Base-by-base conservation (phyloP, 345 rosid species). In the Camelina sativa region DNA sequence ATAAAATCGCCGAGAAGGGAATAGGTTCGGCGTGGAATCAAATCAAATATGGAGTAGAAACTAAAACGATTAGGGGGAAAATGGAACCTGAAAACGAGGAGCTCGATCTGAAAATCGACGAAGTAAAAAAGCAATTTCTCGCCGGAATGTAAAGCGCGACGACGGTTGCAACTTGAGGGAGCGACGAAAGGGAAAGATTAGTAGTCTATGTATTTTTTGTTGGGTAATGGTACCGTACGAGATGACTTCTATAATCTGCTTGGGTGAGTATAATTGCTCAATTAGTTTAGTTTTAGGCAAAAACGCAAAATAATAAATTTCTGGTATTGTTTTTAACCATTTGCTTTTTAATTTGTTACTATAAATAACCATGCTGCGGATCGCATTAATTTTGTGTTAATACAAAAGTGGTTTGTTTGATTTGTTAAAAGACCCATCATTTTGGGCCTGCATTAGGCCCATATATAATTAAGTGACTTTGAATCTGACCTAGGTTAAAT, bases 81-180 rank as follows among this genome's bases (percentile, higher is more conserved):
- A 38, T 0, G 3, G 44, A 40, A 40, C 79, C 67, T 74, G 72
- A 38, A 54, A 62, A 38, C 7, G 41, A 52, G 7, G 53, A 62
- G 57, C 10, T 30, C 71, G 64, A 74, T 22, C 28, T 34, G 17
- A 41, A 72, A 48, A 13, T 11, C 35, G 79, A 30, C 6, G 48
- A 9, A 67, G 48, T 8, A 19, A 28, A 62, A 11, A 11, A 43
- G 56, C 5, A 61, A 52, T 60, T 28, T 28, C 11, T 68, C 74
- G 69, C 57, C 69, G 79, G 56, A 41, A 68, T 48, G 55, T 46
- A 19, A 68, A 68, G 62, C 60, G 30, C 55, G 54, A 67, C 55
- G 54, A 67, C 54, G 52, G 78, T 58, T 59, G 61, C 79, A 60
- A 37, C 52, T 74, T 25, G 65, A 23, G 51, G 35, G 58, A 35